A percentile compares a stretch with the other conserved stretches of the same genome.
Conservation (phyloP, 352 stramenopile species). For the Blastocystis sp. region DNA sequence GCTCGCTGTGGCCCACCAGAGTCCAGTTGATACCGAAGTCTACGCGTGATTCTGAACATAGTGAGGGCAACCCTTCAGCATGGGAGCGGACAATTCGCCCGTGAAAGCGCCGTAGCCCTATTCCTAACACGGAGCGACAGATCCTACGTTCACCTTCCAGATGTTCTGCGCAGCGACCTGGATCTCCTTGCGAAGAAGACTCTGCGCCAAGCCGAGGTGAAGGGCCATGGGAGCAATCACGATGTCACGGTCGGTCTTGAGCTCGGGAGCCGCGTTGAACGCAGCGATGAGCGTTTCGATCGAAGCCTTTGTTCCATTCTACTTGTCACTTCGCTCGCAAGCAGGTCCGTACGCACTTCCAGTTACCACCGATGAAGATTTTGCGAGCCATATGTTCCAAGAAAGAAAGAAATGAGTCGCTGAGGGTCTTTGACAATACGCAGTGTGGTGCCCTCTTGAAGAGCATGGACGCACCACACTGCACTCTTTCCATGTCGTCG, state of each 20-base stretch:
- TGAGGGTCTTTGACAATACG: constrained; percentile 27
- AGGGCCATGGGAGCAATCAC: constrained; percentile 78
- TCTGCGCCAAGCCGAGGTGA: constrained; percentile 76
- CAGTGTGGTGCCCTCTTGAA: constrained; percentile 1
- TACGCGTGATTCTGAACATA: constrained; percentile 48
- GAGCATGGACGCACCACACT: neutral
- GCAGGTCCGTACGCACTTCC: constrained; percentile 8
- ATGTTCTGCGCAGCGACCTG: constrained; percentile 80
- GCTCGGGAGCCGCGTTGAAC: constrained; percentile 71
- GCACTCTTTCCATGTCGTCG: neutral
- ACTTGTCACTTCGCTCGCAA: constrained; percentile 74
- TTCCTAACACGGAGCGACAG: constrained; percentile 68
- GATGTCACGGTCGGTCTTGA: constrained; percentile 77
- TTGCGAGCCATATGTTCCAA: constrained; percentile 75
- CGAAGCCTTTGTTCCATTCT: constrained; percentile 75
- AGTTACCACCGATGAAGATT: constrained; percentile 74
- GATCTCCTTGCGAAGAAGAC: constrained; percentile 75
- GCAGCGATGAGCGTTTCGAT: constrained; percentile 77
- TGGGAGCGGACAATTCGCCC: constrained; percentile 82
- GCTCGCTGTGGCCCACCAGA: constrained; percentile 87
- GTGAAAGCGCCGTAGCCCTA: constrained; percentile 82
- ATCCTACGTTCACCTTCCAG: constrained; percentile 73
- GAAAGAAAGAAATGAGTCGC: constrained; percentile 31
- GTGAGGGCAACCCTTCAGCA: constrained; percentile 75
- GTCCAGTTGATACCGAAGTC: constrained; percentile 75